These are phyloP conservation scores for Phytopythium delawarense DNA, from an alignment of 352 stramenopile species.

Conservation along the genomic window DNA sequence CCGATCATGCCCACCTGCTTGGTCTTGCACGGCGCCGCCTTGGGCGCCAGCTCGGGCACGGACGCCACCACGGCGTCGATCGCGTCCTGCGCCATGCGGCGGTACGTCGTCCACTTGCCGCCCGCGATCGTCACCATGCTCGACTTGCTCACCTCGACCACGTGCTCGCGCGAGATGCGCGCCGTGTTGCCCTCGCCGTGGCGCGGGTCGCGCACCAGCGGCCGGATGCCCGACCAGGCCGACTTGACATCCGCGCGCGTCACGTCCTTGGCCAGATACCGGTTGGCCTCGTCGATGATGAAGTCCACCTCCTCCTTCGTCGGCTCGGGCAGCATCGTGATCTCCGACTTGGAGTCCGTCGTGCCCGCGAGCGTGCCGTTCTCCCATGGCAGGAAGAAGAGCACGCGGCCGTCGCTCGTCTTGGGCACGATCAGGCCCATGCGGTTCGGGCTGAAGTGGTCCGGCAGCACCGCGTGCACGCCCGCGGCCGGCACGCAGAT, in stretches of 20 bases:
- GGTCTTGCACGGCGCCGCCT: constrained; percentile 75
- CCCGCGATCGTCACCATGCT: constrained; percentile 94
- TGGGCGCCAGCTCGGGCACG: constrained; percentile 68
- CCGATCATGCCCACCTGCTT: constrained; percentile 82
- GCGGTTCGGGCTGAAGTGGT: constrained; percentile 93
- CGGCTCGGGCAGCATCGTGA: constrained; percentile 93
- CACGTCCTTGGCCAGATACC: constrained; percentile 89
- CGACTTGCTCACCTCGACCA: constrained; percentile 89
- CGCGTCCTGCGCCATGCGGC: constrained; percentile 94
- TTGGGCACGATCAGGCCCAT: constrained; percentile 97
- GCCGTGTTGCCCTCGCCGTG: constrained; percentile 78
- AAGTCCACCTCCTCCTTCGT: constrained; percentile 92
- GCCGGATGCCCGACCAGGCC: constrained; percentile 94
- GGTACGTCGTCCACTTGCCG: constrained; percentile 97
- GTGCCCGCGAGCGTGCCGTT: constrained; percentile 91
- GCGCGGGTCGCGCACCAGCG: constrained; percentile 90
- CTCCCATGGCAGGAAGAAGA: constrained; percentile 97
- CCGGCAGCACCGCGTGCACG: constrained; percentile 94
- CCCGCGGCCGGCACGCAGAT: constrained; percentile 93
- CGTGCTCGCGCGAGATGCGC: constrained; percentile 92
- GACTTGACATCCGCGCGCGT: constrained; percentile 90
- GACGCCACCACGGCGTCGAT: constrained; percentile 88
- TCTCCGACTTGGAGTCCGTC: constrained; percentile 91
- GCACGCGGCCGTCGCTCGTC: constrained; percentile 90
- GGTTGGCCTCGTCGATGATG: constrained; percentile 92